A percentile compares a stretch with the other conserved stretches of the same genome.
phyloP scores from a whole-genome alignment of 2,329 filamentous ascomycete species.

The Calonectria pteridis region DNA sequence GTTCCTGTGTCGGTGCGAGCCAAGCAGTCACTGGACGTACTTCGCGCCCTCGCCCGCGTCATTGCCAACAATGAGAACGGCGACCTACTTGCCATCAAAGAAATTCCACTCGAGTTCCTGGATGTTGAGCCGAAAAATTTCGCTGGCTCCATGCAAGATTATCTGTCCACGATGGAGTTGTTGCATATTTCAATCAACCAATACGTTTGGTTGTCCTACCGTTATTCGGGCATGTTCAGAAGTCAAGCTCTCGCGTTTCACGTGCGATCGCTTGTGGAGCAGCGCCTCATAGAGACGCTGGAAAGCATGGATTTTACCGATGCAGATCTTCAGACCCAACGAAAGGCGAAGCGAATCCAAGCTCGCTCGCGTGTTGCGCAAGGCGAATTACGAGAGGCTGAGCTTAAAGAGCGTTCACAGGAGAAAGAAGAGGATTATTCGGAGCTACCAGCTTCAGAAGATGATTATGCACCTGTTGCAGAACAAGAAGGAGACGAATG shows the following conservation, averaged over 20 bases:
- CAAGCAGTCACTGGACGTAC: slow-evolving; percentile 57
- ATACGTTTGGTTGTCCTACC: slow-evolving; percentile 94
- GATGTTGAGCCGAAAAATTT: slow-evolving; percentile 68
- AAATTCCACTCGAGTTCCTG: slow-evolving; percentile 79
- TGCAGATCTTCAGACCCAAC: slow-evolving; percentile 45
- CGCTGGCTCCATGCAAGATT: slow-evolving; percentile 58
- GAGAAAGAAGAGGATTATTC: slow-evolving; percentile 33
- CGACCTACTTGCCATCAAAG: slow-evolving; percentile 76
- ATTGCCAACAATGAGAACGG: slow-evolving; percentile 77
- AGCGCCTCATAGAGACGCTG: slow-evolving; percentile 69
- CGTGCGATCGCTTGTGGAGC: slow-evolving; percentile 82
- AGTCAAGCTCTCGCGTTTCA: slow-evolving; percentile 83
- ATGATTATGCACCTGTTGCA: slow-evolving; percentile 17
- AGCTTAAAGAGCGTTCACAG: slow-evolving; percentile 27
- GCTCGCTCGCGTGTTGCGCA: slow-evolving; percentile 31
- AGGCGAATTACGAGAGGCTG: slow-evolving; percentile 30
- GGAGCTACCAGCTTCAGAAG: slow-evolving; percentile 17
- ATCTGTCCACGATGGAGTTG: slow-evolving; percentile 77
- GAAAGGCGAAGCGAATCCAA: slow-evolving; percentile 38
- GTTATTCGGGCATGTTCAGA: slow-evolving; percentile 84
- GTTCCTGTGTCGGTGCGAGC: slow-evolving; percentile 75
- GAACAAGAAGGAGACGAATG: neutral
- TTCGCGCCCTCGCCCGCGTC: slow-evolving; percentile 75
- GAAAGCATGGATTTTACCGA: slow-evolving; percentile 64
- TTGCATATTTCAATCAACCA: slow-evolving; percentile 86